Evolutionary conservation across 331 rosid species (phyloP).

Genomic region (Rosa hybrid): DNA sequence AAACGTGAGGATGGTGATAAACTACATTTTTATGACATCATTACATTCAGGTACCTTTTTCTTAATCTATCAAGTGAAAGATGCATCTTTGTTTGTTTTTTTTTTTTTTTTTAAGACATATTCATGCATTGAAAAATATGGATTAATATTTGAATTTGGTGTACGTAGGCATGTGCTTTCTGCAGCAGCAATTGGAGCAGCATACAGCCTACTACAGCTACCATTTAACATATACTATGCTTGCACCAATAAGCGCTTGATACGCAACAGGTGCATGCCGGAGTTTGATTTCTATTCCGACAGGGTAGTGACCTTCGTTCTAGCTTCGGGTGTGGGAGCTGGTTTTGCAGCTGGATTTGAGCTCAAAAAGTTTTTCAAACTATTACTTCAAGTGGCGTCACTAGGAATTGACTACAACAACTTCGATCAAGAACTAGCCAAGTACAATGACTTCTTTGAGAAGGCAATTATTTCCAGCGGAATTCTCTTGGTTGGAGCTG

Average conservation of each 20-base stretch:
- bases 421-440: not conserved
- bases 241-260: constrained; percentile 13
- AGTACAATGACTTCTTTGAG: constrained; percentile 15
- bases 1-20: constrained; percentile 1
- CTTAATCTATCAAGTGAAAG: not conserved
- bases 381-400: not conserved
- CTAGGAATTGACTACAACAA: not conserved
- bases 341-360: constrained; percentile 16
- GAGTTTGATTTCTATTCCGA: constrained; percentile 37
- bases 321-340: constrained; percentile 29
- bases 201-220: constrained; percentile 24
- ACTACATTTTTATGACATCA: not conserved
- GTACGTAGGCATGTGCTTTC: constrained; percentile 12
- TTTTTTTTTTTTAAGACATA: not conserved
- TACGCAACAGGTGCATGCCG: constrained; percentile 19
- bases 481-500: constrained; percentile 21
- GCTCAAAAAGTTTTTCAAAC: not conserved
- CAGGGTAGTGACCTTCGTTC: constrained; percentile 22
- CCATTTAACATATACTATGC: constrained; percentile 23
- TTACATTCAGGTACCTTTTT: constrained; percentile 13
- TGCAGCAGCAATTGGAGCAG: constrained; percentile 26
- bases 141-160: not conserved
- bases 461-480: constrained; percentile 2
- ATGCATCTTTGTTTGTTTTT: too few species aligned
- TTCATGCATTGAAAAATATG: not conserved